phyloP scores from a whole-genome alignment of 345 rosid genomes.

The Turnera subulata region DNA sequence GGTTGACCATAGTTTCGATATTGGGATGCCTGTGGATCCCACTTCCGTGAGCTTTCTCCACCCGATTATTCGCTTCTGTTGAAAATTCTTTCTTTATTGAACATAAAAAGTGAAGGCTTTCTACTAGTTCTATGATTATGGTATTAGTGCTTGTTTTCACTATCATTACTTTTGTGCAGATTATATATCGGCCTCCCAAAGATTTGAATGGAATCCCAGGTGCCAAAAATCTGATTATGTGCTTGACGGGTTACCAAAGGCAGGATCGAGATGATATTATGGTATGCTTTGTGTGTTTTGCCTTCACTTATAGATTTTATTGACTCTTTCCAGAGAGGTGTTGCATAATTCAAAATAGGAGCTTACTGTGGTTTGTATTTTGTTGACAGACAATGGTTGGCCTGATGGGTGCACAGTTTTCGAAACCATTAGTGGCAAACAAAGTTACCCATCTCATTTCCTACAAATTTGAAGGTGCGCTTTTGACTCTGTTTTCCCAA shows the following conservation, averaged over 20 bases:
- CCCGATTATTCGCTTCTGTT: neutral
- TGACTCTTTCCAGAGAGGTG: neutral
- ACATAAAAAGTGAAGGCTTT: no score
- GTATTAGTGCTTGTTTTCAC: no score
- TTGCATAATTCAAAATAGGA: neutral
- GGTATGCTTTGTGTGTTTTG: constrained; percentile 40
- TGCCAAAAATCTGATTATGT: constrained; percentile 47
- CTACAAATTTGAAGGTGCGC: constrained; percentile 88
- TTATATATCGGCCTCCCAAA: constrained; percentile 70
- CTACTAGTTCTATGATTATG: no score
- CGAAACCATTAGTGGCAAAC: constrained; percentile 85
- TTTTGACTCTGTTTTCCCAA: constrained; percentile 8
- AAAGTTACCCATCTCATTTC: constrained; percentile 89
- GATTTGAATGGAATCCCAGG: constrained; percentile 87
- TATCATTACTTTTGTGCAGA: constrained; percentile 28
- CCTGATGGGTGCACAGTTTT: constrained; percentile 89
- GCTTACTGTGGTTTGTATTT: constrained; percentile 3
- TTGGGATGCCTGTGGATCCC: constrained; percentile 61
- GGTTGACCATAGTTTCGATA: constrained; percentile 79
- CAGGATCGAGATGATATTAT: constrained; percentile 91
- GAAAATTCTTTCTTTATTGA: no score
- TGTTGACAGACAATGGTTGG: constrained; percentile 73
- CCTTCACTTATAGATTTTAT: neutral
- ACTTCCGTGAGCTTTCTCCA: constrained; percentile 54
- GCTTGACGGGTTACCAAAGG: constrained; percentile 90